phyloP scores from a whole-genome alignment of 2,329 filamentous ascomycete species.

The Balansia obtecta region DNA sequence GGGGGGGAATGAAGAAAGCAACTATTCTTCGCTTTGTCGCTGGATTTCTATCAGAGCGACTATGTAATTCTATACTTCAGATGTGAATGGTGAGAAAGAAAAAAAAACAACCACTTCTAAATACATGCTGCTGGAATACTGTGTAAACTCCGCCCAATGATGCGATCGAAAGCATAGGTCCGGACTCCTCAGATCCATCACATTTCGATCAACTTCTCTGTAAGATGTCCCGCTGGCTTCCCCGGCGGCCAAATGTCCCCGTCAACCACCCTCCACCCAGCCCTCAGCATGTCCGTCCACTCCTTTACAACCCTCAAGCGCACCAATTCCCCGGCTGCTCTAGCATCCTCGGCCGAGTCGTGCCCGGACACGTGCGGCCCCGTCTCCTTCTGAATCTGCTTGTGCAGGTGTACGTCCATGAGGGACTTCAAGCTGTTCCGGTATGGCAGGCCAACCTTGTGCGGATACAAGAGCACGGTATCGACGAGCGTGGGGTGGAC shows the following conservation, averaged over 20 bases:
- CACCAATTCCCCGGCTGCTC: slow-evolving; percentile 78
- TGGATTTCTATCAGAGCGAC: slow-evolving; percentile 15
- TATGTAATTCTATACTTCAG: slow-evolving; percentile 24
- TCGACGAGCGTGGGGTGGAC: slow-evolving; percentile 80
- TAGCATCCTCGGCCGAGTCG: slow-evolving; percentile 85
- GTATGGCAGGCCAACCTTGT: slow-evolving; percentile 61
- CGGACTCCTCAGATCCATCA: not conserved
- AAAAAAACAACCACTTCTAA: not conserved
- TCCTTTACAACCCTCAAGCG: slow-evolving; percentile 54
- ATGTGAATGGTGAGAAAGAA: not conserved
- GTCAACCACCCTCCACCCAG: slow-evolving; percentile 53
- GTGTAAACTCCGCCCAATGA: not conserved
- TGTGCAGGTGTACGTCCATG: slow-evolving; percentile 54
- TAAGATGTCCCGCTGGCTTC: slow-evolving; percentile 17
- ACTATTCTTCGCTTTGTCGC: slow-evolving; percentile 7
- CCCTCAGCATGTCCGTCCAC: slow-evolving; percentile 54
- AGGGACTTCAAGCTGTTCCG: slow-evolving; percentile 69
- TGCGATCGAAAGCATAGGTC: not conserved
- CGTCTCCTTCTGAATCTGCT: slow-evolving; percentile 65
- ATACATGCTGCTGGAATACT: not conserved
- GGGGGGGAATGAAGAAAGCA: not conserved
- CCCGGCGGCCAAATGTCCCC: slow-evolving; percentile 32
- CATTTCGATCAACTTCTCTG: slow-evolving; percentile 26
- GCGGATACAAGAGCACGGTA: slow-evolving; percentile 73
- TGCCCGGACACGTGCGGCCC: slow-evolving; percentile 49